Evolutionary conservation across 306 rosid genomes (phyloP).

Genomic region (Urtica urens): DNA sequence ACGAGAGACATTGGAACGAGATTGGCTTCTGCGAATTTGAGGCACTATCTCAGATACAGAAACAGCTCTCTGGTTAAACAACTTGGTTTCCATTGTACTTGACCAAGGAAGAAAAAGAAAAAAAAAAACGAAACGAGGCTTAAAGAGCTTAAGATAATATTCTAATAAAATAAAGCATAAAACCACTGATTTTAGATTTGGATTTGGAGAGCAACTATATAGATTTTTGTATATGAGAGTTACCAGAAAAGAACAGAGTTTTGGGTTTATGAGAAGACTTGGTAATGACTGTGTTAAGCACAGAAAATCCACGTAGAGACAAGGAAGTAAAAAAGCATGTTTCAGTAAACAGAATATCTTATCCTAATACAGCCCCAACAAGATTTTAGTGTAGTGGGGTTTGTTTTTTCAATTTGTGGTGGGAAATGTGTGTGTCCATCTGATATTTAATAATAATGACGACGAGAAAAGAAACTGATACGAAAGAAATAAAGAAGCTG

Average conservation of each 20-base stretch:
- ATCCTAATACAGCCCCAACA: conserved; percentile 7
- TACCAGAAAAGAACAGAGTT: not conserved
- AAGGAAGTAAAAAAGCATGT: not conserved
- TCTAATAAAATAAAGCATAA: conserved; percentile 8
- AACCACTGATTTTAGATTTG: conserved; percentile 15
- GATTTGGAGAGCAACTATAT: conserved; percentile 17
- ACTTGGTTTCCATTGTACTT: conserved; percentile 45
- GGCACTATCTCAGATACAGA: conserved; percentile 33
- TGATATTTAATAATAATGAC: conserved; percentile 10
- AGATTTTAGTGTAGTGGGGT: not conserved
- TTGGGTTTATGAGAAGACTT: conserved; percentile 9
- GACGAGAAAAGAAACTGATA: not conserved
- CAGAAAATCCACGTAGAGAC: conserved; percentile 21
- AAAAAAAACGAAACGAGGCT: not conserved
- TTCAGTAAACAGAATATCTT: conserved; percentile 1
- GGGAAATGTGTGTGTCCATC: conserved; percentile 12
- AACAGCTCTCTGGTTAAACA: conserved; percentile 31
- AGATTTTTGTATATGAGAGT: conserved; percentile 3
- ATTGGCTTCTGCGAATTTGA: conserved; percentile 19
- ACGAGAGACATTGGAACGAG: conserved; percentile 28
- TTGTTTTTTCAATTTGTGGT: conserved; percentile 23
- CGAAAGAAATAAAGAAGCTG: not conserved
- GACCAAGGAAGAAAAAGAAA: conserved; percentile 14
- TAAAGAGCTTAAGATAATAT: not conserved
- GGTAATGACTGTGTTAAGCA: conserved; percentile 1